Evolutionary conservation across 2,329 filamentous ascomycete genomes (phyloP).

Genomic region (Monilinia vaccinii-corymbosi): DNA sequence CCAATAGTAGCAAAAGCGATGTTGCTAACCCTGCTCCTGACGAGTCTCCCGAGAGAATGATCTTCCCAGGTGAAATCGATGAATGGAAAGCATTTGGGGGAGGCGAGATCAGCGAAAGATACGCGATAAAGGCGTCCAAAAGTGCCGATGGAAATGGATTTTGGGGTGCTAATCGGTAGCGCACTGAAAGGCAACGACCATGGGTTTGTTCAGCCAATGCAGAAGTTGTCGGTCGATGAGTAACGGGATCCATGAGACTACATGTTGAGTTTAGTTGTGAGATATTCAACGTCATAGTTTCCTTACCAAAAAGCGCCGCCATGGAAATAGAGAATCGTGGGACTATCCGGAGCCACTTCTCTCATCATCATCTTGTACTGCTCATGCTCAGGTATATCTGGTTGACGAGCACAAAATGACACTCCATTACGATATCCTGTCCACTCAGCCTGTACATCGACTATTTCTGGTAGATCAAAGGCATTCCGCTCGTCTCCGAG

Average conservation of each 20-base stretch:
- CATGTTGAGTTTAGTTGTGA: constrained; percentile 25
- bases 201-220: constrained; percentile 57
- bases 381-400: constrained; percentile 49
- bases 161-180: constrained; percentile 68
- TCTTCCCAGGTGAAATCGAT: constrained; percentile 52
- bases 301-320: constrained; percentile 50
- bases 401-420: constrained; percentile 39
- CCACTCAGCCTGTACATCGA: constrained; percentile 64
- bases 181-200: constrained; percentile 55
- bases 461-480: constrained; percentile 42
- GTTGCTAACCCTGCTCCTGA: constrained; percentile 66
- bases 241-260: constrained; percentile 61
- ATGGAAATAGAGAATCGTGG: constrained; percentile 64
- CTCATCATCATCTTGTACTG: constrained; percentile 60
- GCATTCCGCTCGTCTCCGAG: constrained; percentile 33
- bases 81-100: constrained; percentile 57
- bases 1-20: constrained; percentile 56
- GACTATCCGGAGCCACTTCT: constrained; percentile 49
- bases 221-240: constrained; percentile 50
- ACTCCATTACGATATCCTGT: constrained; percentile 57
- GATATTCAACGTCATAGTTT: background rate
- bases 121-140: constrained; percentile 63
- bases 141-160: constrained; percentile 66
- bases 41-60: constrained; percentile 63
- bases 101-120: constrained; percentile 59